These are phyloP conservation scores for Scheffersomyces cryptocercus DNA, from an alignment of 1,139 yeast genomes.

Conservation along the genomic window DNA sequence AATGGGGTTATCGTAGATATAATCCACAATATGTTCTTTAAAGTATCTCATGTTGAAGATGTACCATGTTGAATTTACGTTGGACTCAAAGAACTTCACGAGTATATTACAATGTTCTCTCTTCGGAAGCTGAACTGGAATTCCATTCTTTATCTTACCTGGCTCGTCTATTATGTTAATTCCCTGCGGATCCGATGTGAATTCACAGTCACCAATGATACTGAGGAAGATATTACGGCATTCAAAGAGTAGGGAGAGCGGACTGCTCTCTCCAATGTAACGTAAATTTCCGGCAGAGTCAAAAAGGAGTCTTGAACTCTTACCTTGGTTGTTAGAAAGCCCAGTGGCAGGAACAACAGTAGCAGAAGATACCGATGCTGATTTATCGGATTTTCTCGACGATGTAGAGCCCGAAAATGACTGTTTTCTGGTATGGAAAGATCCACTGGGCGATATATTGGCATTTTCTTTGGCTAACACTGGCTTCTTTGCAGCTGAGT, in stretches of 20 bases:
- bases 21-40: slow-evolving; percentile 11
- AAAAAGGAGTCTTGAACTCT: slow-evolving; percentile 17
- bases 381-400: slow-evolving; percentile 5
- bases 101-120: slow-evolving; percentile 13
- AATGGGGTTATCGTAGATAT: slow-evolving; percentile 12
- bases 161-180: slow-evolving; percentile 20
- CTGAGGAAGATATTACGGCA: slow-evolving; percentile 23
- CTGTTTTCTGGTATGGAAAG: too few species aligned
- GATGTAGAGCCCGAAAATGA: too few species aligned
- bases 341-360: slow-evolving; percentile 1
- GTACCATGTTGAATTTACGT: slow-evolving; percentile 21
- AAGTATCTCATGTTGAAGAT: slow-evolving; percentile 31
- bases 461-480: not conserved
- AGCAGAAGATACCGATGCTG: too few species aligned
- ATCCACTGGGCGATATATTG: too few species aligned
- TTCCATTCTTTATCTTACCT: slow-evolving; percentile 9
- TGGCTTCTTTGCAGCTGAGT: not conserved
- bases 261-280: slow-evolving; percentile 30
- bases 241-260: slow-evolving; percentile 25
- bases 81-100: slow-evolving; percentile 16
- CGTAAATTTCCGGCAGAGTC: slow-evolving; percentile 24
- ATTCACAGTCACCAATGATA: slow-evolving; percentile 13
- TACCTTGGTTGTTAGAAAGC: slow-evolving; percentile 17
- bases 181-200: slow-evolving; percentile 14
- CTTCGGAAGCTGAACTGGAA: slow-evolving; percentile 14